Conservation (phyloP, 768 basidiomycete genomes). For the Serendipita sp. region DNA sequence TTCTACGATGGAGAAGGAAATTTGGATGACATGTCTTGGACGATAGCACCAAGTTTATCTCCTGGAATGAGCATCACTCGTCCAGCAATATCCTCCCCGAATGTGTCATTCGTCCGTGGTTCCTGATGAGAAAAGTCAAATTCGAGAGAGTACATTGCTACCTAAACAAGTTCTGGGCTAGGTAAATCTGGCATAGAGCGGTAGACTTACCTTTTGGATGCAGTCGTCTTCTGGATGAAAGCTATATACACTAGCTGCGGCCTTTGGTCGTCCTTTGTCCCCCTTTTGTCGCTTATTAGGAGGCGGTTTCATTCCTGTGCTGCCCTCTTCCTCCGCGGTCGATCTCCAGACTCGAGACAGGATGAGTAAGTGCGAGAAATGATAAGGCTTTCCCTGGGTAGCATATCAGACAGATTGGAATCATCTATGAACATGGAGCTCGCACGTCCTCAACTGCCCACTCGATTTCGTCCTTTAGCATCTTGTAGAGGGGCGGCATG, state of each 20-base stretch:
- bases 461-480: constrained; percentile 72
- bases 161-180: constrained; percentile 20
- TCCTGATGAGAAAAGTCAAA: constrained; percentile 37
- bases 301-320: constrained; percentile 23
- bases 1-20: neutral
- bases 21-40: constrained; percentile 13
- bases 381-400: constrained; percentile 40
- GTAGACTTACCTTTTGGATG: constrained; percentile 40
- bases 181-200: neutral
- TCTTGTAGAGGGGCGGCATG: constrained; percentile 79
- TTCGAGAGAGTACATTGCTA: constrained; percentile 35
- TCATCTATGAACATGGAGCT: constrained; percentile 7
- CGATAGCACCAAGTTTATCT: constrained; percentile 26
- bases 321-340: constrained; percentile 51
- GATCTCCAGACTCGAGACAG: constrained; percentile 68
- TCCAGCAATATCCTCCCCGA: constrained; percentile 56
- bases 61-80: constrained; percentile 42
- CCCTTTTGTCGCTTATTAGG: constrained; percentile 11
- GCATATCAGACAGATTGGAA: neutral
- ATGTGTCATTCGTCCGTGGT: constrained; percentile 45
- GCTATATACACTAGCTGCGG: constrained; percentile 40
- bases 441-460: constrained; percentile 51
- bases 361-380: constrained; percentile 59
- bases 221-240: constrained; percentile 82
- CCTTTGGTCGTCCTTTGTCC: constrained; percentile 15